Percentiles rank a stretch among this genome's conserved stretches.
phyloP scores from a whole-genome alignment of 805 yeast genomes.

The Nakazawaea populi region DNA sequence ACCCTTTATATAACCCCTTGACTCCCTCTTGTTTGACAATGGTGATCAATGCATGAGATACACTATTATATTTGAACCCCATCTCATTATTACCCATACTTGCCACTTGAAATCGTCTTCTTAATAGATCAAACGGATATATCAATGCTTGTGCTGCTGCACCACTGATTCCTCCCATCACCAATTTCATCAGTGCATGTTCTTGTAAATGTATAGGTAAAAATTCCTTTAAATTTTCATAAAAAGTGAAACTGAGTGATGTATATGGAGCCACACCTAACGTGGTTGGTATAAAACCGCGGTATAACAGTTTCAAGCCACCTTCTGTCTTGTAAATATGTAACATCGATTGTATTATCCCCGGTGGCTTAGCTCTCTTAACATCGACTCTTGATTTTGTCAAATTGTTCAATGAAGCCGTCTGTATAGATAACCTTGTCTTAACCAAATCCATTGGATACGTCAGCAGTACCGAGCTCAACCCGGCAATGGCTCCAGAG shows the following conservation, averaged over 20 bases:
- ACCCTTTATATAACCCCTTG: conserved; percentile 65
- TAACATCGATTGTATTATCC: conserved; percentile 52
- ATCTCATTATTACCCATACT: conserved; percentile 71
- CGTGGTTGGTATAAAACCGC: conserved; percentile 88
- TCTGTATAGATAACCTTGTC: conserved; percentile 84
- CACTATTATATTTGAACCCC: conserved; percentile 79
- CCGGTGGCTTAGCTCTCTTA: conserved; percentile 49
- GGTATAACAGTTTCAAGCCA: conserved; percentile 68
- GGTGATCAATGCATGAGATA: conserved; percentile 63
- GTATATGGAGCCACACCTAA: conserved; percentile 96
- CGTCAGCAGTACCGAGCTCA: conserved; percentile 72
- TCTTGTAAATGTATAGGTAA: conserved; percentile 17
- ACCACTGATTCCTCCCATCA: conserved; percentile 82
- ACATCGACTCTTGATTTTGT: conserved; percentile 30
- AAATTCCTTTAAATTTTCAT: conserved; percentile 72
- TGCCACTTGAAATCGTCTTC: conserved; percentile 89
- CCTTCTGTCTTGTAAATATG: conserved; percentile 74
- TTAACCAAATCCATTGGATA: conserved; percentile 91
- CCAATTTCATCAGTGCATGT: conserved; percentile 47
- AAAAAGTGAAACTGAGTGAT: conserved; percentile 85
- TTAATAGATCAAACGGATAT: conserved; percentile 84
- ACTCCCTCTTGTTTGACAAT: conserved; percentile 73
- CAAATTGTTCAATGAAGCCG: conserved; percentile 58
- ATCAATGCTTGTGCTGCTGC: conserved; percentile 87
- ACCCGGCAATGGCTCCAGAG: conserved; percentile 81